Evolutionary conservation across 139 green algal genomes (phyloP), one percentile per base, ranked within the genome.

Genomic region (Chlorella sp.): DNA sequence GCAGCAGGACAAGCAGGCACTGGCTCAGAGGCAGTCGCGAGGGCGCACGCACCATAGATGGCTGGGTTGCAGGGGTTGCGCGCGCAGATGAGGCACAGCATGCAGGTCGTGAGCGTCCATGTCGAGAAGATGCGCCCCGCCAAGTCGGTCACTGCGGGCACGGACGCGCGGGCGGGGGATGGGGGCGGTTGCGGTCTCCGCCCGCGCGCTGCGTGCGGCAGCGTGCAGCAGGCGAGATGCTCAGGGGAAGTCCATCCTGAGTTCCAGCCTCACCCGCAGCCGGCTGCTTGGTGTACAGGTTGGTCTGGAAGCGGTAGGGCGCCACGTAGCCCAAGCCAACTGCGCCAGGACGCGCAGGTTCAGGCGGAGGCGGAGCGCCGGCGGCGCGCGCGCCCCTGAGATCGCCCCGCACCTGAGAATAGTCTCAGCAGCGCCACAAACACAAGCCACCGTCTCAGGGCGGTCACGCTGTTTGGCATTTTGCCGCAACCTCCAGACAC

Each of bases 61-160:
- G 86, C 73, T 23, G 71, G 36, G 60, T 91, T 89, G 15, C 80
- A 85, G 11, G 90, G 85, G 60, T 96, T 89, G 14, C 84, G 83
- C 0, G 92, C 90, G 56, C 91, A 96, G 14, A 93, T 86, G 3
- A 97, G 50, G 83, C 92, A 97, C 14, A 97, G 84, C 21, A 84
- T 78, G 73, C 91, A 95, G 0, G 92, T 93, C 35, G 91, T 86
- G 19, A 89, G 29, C 6, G 92, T 97, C 92, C 92, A 97, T 2
- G 86, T 86, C 0, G 89, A 91, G 75, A 97, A 97, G 0, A 94
- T 93, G 2, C 92, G 67, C 6, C 89, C 92, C 65, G 93, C 83
- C 15, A 97, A 61, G 3, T 90, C 83, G 2, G 77, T 95, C 5
- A 97, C 92, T 96, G 86, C 74, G 83, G 29, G 8, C 4, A 33